Conservation (phyloP, 2,329 filamentous ascomycete species). For the Beauveria australis region DNA sequence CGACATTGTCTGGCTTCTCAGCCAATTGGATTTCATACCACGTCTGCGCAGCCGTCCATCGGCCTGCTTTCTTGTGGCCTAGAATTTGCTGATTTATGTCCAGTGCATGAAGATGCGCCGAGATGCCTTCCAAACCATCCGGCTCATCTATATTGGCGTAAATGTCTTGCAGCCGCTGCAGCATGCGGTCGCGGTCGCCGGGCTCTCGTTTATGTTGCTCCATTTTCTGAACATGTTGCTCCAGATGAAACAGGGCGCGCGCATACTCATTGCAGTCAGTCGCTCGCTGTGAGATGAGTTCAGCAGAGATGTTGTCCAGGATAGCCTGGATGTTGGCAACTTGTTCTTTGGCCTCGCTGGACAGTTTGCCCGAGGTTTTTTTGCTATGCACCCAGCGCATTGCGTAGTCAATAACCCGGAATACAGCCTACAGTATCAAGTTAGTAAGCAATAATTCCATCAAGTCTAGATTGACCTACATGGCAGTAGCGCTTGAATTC, state of each 20-base stretch:
- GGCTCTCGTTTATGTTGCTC: slow-evolving; percentile 36
- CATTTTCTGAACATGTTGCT: slow-evolving; percentile 67
- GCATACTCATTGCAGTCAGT: slow-evolving; percentile 93
- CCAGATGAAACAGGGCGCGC: slow-evolving; percentile 86
- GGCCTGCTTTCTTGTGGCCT: slow-evolving; percentile 83
- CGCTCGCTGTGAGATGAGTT: slow-evolving; percentile 70
- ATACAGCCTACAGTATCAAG: slow-evolving; percentile 59
- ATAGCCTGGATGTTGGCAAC: slow-evolving; percentile 41
- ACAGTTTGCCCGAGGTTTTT: slow-evolving; percentile 23
- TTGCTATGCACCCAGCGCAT: slow-evolving; percentile 84
- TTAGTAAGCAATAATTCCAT: slow-evolving; percentile 13
- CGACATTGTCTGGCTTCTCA: slow-evolving; percentile 65
- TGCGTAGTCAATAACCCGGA: slow-evolving; percentile 83
- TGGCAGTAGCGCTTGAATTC: slow-evolving; percentile 81
- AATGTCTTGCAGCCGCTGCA: slow-evolving; percentile 79
- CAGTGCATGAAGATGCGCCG: slow-evolving; percentile 75
- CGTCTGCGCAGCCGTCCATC: slow-evolving; percentile 90
- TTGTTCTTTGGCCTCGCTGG: slow-evolving; percentile 37
- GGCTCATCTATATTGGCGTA: slow-evolving; percentile 98
- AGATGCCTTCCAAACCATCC: slow-evolving; percentile 91
- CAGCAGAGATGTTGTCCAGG: slow-evolving; percentile 58
- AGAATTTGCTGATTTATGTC: slow-evolving; percentile 90
- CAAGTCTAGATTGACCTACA: slow-evolving; percentile 39
- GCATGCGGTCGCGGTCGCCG: slow-evolving; percentile 53
- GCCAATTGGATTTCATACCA: slow-evolving; percentile 93